Evolutionary conservation across 2,329 filamentous ascomycete genomes (phyloP).

Genomic region (Pseudogymnoascus sp.): DNA sequence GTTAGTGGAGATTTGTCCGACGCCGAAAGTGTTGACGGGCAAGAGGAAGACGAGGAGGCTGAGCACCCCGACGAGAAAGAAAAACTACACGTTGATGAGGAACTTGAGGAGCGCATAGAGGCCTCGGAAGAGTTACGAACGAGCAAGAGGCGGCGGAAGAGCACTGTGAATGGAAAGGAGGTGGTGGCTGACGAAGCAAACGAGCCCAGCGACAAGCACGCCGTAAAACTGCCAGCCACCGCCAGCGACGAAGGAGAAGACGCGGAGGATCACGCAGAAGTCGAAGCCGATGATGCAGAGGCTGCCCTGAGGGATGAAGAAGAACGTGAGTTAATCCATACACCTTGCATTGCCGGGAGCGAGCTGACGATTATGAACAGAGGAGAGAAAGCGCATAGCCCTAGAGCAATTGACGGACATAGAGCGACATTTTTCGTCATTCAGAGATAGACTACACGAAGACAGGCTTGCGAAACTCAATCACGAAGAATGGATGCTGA

Average conservation of each 20-base stretch:
- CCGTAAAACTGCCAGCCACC: background rate
- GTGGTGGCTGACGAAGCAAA: background rate
- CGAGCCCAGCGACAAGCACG: slow-evolving; percentile 1
- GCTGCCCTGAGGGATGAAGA: slow-evolving; percentile 53
- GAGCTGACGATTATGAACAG: slow-evolving; percentile 38
- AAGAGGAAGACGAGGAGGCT: slow-evolving; percentile 42
- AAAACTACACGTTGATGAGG: slow-evolving; percentile 14
- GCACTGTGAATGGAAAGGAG: background rate
- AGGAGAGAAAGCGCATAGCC: slow-evolving; percentile 69
- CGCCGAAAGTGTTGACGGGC: slow-evolving; percentile 31
- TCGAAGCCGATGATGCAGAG: slow-evolving; percentile 52
- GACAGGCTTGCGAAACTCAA: slow-evolving; percentile 80
- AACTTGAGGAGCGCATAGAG: slow-evolving; percentile 11
- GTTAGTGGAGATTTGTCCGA: slow-evolving; percentile 26
- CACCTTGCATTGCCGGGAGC: background rate
- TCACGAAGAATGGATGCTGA: slow-evolving; percentile 54
- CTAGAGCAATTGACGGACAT: slow-evolving; percentile 72
- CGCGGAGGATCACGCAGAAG: slow-evolving; percentile 47
- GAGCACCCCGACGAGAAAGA: slow-evolving; percentile 35
- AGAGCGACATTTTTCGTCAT: slow-evolving; percentile 79
- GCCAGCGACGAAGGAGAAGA: slow-evolving; percentile 31
- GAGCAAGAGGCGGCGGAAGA: background rate
- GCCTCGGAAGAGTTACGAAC: background rate
- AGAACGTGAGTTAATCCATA: slow-evolving; percentile 43
- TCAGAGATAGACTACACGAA: slow-evolving; percentile 83